Evolutionary conservation across 495 filamentous ascomycete species (phyloP).

Genomic region (Penicillium nucicola): DNA sequence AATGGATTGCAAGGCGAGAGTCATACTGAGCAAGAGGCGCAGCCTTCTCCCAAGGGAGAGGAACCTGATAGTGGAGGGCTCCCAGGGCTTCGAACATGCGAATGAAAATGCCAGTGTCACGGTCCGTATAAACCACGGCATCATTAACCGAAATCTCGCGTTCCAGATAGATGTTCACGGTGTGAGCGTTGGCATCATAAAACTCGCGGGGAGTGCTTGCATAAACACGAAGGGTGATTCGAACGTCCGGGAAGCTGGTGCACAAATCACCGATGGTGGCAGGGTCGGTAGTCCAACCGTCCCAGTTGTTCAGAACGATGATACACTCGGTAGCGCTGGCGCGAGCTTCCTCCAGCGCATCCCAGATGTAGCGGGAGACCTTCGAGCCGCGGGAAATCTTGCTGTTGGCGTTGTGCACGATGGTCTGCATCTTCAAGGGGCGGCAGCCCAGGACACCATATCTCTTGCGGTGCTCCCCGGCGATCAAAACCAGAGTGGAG

Average conservation of each 20-base stretch:
- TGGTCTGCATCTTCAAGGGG: slow-evolving; percentile 1
- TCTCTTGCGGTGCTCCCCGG: slow-evolving; percentile 1
- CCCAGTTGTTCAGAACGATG: neutral
- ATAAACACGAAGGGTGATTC: neutral
- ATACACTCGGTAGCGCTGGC: neutral
- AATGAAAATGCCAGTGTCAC: neutral
- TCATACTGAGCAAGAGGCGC: too few species aligned
- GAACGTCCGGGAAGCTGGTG: neutral
- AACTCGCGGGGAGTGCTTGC: neutral
- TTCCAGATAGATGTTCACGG: neutral
- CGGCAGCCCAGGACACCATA: neutral
- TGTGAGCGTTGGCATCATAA: slow-evolving; percentile 1
- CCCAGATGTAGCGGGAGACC: neutral
- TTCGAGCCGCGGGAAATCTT: neutral
- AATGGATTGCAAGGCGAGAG: too few species aligned
- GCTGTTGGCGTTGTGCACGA: neutral
- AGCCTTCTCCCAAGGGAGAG: too few species aligned
- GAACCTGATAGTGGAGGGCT: neutral
- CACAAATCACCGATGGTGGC: neutral
- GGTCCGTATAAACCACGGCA: neutral
- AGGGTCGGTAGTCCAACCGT: neutral
- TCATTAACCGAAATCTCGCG: neutral
- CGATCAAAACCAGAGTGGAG: neutral
- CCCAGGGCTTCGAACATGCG: neutral
- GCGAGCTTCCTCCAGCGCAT: neutral